phyloP scores from a whole-genome alignment of 805 yeast species.

The Cyberlindnera sargentensis region DNA sequence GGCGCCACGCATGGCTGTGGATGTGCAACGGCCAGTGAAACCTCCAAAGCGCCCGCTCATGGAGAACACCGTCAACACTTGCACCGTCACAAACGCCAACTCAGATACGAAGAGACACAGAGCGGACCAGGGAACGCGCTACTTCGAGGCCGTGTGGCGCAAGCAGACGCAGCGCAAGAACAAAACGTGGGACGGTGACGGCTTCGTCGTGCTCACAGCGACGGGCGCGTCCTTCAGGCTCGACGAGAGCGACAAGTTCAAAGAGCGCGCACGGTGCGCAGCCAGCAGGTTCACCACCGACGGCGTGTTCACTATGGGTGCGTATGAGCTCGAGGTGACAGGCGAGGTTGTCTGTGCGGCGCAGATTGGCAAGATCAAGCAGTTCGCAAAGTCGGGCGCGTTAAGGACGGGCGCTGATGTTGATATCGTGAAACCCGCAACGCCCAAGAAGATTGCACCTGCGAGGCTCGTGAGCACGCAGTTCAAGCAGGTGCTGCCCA shows the following conservation, averaged over 20 bases:
- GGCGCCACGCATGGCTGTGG: constrained; percentile 11
- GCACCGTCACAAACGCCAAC: too few relatives aligned
- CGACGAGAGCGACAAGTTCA: constrained; percentile 26
- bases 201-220: constrained; percentile 36
- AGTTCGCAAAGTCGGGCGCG: constrained; percentile 5
- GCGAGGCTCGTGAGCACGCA: constrained; percentile 6
- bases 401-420: constrained; percentile 1
- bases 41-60: background rate
- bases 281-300: constrained; percentile 26
- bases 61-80: too few relatives aligned
- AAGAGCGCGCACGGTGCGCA: constrained; percentile 20
- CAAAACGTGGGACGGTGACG: constrained; percentile 96
- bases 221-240: constrained; percentile 25
- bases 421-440: background rate
- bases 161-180: constrained; percentile 70
- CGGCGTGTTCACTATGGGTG: constrained; percentile 43
- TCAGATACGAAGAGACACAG: too few relatives aligned
- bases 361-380: constrained; percentile 18
- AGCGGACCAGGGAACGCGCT: constrained; percentile 1
- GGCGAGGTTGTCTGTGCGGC: constrained; percentile 29
- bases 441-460: background rate
- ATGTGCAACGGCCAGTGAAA: background rate
- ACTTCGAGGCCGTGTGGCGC: constrained; percentile 33
- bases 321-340: constrained; percentile 58
- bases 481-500: constrained; percentile 18